Conservation (phyloP, 2,329 filamentous ascomycete species). For the Myriosclerotinia curreyana region DNA sequence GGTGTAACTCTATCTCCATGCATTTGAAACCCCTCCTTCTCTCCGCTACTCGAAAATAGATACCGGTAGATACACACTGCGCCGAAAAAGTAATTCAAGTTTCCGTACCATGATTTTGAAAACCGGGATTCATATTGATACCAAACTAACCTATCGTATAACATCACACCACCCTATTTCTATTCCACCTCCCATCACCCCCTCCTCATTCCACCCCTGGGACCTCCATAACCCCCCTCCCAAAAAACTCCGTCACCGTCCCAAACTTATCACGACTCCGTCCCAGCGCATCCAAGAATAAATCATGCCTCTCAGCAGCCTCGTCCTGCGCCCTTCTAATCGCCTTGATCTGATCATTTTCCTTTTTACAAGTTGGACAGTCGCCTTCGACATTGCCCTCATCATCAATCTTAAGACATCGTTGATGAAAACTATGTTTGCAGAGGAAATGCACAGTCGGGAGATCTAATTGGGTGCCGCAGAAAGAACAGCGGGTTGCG, state of each 20-base stretch:
- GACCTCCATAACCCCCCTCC: conserved; percentile 79
- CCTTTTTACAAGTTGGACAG: conserved; percentile 79
- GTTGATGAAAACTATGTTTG: conserved; percentile 94
- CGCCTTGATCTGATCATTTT: conserved; percentile 84
- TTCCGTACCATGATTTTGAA: background rate
- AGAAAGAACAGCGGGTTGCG: conserved; percentile 81
- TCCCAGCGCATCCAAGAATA: conserved; percentile 79
- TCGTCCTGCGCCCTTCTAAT: conserved; percentile 85
- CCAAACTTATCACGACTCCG: conserved; percentile 79
- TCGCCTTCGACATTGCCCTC: conserved; percentile 64
- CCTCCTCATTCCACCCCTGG: conserved; percentile 22
- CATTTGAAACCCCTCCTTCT: no score
- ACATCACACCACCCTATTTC: no score
- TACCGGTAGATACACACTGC: no score
- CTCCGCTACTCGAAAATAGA: no score
- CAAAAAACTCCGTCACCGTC: conserved; percentile 94
- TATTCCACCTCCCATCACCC: background rate
- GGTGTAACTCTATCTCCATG: no score
- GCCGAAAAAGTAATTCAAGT: no score
- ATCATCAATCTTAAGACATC: conserved; percentile 58
- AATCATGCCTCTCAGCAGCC: conserved; percentile 78
- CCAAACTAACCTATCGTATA: background rate
- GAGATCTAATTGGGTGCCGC: conserved; percentile 69
- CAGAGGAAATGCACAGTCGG: conserved; percentile 95
- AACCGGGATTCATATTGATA: conserved; percentile 1